Percentiles rank a stretch among this genome's conserved stretches.
phyloP scores from a whole-genome alignment of 345 rosid species.

The Sonneratia alba region DNA sequence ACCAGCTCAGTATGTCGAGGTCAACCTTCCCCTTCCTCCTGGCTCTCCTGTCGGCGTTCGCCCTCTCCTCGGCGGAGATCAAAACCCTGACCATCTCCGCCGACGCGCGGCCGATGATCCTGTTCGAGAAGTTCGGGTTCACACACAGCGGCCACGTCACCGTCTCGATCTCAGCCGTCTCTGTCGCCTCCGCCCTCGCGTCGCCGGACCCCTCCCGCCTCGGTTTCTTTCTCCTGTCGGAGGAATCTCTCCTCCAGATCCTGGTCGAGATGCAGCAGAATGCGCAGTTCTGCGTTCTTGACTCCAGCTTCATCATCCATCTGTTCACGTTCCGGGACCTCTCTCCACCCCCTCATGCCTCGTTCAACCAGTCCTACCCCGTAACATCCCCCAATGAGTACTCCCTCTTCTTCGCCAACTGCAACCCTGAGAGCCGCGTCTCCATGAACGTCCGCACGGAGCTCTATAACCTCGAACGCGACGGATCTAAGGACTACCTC shows the following conservation, averaged over 20 bases:
- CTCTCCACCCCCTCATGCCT: slow-evolving; percentile 62
- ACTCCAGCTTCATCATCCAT: slow-evolving; percentile 40
- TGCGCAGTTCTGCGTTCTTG: slow-evolving; percentile 78
- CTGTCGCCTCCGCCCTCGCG: slow-evolving; percentile 38
- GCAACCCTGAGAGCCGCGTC: slow-evolving; percentile 66
- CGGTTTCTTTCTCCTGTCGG: slow-evolving; percentile 92
- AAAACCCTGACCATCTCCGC: slow-evolving; percentile 46
- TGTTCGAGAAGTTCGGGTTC: slow-evolving; percentile 94
- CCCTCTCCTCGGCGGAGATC: slow-evolving; percentile 49
- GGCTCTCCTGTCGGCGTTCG: slow-evolving; percentile 18
- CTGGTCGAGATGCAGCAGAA: slow-evolving; percentile 74
- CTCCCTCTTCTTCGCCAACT: slow-evolving; percentile 84
- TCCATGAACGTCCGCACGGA: slow-evolving; percentile 78
- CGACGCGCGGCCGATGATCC: slow-evolving; percentile 88
- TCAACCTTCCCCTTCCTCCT: slow-evolving; percentile 27
- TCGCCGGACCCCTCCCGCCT: slow-evolving; percentile 55
- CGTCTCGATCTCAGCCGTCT: slow-evolving; percentile 55
- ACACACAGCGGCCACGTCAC: slow-evolving; percentile 68
- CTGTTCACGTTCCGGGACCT: slow-evolving; percentile 81
- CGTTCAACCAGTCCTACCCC: slow-evolving; percentile 53
- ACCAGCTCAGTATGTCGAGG: slow-evolving; percentile 29
- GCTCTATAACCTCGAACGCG: slow-evolving; percentile 55
- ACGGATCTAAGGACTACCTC: slow-evolving; percentile 50
- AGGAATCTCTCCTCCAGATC: slow-evolving; percentile 76
- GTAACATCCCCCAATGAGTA: slow-evolving; percentile 70